Base-by-base conservation (phyloP, 2,329 filamentous ascomycete genomes). In the Cryphonectria japonica region DNA sequence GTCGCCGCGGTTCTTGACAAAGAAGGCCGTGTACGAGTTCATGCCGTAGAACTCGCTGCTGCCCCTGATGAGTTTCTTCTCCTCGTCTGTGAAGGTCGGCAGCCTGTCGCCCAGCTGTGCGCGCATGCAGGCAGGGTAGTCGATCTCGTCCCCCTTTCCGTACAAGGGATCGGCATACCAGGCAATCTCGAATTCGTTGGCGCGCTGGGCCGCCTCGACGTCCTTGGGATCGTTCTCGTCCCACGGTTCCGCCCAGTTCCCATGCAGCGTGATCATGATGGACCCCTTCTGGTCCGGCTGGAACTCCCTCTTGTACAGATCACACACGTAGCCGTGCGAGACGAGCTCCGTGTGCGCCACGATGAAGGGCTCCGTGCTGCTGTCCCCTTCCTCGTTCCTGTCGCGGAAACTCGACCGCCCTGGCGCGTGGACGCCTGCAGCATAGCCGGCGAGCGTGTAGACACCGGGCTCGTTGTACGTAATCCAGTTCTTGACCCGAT, bases 401-500 rank as follows among this genome's bases (percentile, higher is more conserved):
- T 78, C 77, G 41, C 78, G 75, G 67, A 76, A 77, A 63, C 78
- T 79, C 22, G 77, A 78, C 8, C 74, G 75, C 22, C 74, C 78
- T 1, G 75, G 79, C 0, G 79, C 80, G 67, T 81, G 79, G 0
- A 79, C 78, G 13, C 80, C 80, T 5, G 75, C 78, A 1, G 79
- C 79, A 63, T 81, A 81, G 1, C 80, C 80, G 16, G 78, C 78
- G 2, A 79, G 74, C 13, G 77, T 76, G 68, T 78, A 79, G 13
- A 80, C 77, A 29, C 80, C 79, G 2, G 78, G 78, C 72, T 79
- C 78, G 64, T 79, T 79, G 69, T 78, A 79, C 1, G 78, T 79
- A 70, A 89, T 87, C 88, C 88, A 91, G 74, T 86, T 82, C 77
- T 89, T 89, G 68, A 91, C 88, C 72, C 85, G 86, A 60, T 83